phyloP scores from a whole-genome alignment of 352 stramenopile species.

The Globisporangium recalcitrans region DNA sequence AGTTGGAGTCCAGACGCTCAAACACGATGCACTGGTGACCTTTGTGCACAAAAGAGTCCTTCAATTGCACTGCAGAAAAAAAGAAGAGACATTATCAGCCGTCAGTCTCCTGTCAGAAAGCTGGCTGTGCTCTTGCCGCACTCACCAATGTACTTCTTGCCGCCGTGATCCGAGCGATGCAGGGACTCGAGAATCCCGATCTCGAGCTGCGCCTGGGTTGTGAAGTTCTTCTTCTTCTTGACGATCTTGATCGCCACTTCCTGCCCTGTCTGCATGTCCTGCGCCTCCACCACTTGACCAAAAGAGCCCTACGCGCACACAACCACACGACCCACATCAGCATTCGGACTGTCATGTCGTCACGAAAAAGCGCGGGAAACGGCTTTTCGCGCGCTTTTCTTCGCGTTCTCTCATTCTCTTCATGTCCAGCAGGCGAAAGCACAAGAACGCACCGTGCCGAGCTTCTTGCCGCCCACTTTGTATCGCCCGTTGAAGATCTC shows the following conservation, averaged over 20 bases:
- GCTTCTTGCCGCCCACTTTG: constrained; percentile 51
- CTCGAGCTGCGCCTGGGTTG: constrained; percentile 95
- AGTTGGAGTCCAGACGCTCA: constrained; percentile 93
- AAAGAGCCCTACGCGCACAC: constrained; percentile 59
- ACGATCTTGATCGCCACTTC: constrained; percentile 99
- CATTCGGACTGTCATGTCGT: neutral
- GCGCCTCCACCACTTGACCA: constrained; percentile 75
- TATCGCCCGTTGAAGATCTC: constrained; percentile 82
- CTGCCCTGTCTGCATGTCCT: constrained; percentile 64
- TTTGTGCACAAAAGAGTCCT: constrained; percentile 94
- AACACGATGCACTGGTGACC: constrained; percentile 99
- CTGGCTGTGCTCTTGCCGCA: neutral
- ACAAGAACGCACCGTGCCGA: constrained; percentile 50
- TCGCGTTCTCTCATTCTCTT: neutral
- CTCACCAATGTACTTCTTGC: constrained; percentile 92
- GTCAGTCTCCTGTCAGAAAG: constrained; percentile 1
- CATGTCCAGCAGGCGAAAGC: neutral
- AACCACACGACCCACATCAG: constrained; percentile 15
- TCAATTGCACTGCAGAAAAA: constrained; percentile 76
- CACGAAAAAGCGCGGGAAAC: constrained; percentile 5
- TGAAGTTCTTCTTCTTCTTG: constrained; percentile 98
- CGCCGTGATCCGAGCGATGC: constrained; percentile 66
- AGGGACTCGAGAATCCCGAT: constrained; percentile 94
- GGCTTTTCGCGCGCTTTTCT: constrained; percentile 1
- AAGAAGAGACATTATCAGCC: neutral